These are phyloP conservation scores for Pythium pyrilobum DNA, from an alignment of 352 stramenopile genomes.

Conservation along the genomic window DNA sequence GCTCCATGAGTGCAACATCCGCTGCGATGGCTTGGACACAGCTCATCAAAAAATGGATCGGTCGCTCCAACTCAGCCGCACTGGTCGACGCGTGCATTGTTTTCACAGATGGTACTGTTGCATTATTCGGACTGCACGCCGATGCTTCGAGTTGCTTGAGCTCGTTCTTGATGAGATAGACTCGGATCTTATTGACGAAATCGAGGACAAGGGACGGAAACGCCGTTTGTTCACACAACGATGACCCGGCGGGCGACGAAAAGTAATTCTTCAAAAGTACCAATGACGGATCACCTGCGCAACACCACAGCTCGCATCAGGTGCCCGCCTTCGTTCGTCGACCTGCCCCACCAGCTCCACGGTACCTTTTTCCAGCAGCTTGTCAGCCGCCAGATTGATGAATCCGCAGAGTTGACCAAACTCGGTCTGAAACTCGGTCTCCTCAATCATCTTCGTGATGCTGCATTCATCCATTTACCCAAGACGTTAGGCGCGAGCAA, in stretches of 20 bases:
- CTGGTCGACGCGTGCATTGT: not conserved
- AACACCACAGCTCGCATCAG: not conserved
- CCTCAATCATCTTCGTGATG: conserved; percentile 41
- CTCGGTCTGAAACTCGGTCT: conserved; percentile 27
- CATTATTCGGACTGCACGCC: too few relatives aligned
- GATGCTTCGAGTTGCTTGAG: conserved; percentile 21
- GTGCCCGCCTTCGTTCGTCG: too few relatives aligned
- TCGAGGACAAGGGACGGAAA: conserved; percentile 67
- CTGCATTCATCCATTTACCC: conserved; percentile 17
- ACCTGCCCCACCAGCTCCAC: not conserved
- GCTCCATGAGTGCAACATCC: conserved; percentile 47
- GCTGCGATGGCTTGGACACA: conserved; percentile 55
- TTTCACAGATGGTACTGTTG: not conserved
- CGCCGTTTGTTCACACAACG: conserved; percentile 61
- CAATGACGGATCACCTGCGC: conserved; percentile 30
- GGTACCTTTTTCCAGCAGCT: conserved; percentile 42
- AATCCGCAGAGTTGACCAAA: conserved; percentile 38
- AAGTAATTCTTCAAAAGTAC: conserved; percentile 51
- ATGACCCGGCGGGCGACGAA: conserved; percentile 26
- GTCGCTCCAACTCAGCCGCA: conserved; percentile 25
- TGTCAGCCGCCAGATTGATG: conserved; percentile 33
- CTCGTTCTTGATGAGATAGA: conserved; percentile 43
- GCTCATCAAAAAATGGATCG: conserved; percentile 51
- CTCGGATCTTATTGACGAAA: conserved; percentile 49
- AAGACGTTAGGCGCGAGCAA: not conserved